Evolutionary conservation across 352 stramenopile species (phyloP).

Genomic region (Pythium angustatum): DNA sequence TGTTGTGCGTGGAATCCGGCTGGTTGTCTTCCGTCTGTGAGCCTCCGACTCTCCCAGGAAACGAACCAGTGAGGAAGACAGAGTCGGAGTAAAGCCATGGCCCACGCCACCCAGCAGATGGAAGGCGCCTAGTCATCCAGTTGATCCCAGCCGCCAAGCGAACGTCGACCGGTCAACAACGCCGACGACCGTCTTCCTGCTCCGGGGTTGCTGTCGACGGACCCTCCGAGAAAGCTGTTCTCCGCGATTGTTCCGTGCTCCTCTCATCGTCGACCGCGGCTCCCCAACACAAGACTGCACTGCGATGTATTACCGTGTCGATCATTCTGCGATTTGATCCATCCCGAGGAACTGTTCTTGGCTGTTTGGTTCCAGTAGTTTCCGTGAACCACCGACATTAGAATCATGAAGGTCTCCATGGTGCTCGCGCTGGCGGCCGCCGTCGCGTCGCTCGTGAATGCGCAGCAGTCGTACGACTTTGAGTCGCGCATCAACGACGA

Average conservation of each 20-base stretch:
- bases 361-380: background rate
- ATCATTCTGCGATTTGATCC: slow-evolving; percentile 27
- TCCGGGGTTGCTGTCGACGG: background rate
- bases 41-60: background rate
- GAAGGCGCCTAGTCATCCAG: background rate
- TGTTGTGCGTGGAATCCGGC: slow-evolving; percentile 1
- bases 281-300: no score
- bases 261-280: no score
- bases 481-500: slow-evolving; percentile 1
- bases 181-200: background rate
- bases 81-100: background rate
- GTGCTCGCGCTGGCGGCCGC: slow-evolving; percentile 20
- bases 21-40: background rate
- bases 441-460: slow-evolving; percentile 9
- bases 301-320: no score
- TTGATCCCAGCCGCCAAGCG: background rate
- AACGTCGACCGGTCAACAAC: background rate
- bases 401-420: slow-evolving; percentile 18
- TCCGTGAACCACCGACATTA: no score
- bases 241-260: slow-evolving; percentile 1
- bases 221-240: background rate
- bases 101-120: background rate
- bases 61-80: background rate
- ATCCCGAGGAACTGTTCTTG: background rate
- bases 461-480: slow-evolving; percentile 23